Evolutionary conservation across 768 basidiomycete genomes (phyloP).

Genomic region (Hygrophorus pudorinus): DNA sequence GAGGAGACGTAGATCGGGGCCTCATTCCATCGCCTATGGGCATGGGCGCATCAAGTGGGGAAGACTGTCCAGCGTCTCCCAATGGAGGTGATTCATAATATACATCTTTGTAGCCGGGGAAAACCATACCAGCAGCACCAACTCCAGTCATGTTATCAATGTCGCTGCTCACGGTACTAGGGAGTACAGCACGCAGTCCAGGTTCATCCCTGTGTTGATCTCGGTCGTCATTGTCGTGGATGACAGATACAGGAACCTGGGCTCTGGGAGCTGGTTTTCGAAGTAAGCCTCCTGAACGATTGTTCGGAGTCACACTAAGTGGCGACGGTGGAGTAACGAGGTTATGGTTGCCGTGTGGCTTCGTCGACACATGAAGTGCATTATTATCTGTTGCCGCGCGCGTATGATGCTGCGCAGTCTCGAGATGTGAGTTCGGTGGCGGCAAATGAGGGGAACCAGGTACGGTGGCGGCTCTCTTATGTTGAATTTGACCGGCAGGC

Average conservation of each 20-base stretch:
- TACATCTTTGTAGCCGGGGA: conserved; percentile 15
- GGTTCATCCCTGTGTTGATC: conserved; percentile 13
- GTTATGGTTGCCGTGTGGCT: conserved; percentile 4
- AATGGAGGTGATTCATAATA: conserved; percentile 24
- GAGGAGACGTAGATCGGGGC: conserved; percentile 12
- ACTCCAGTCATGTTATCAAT: conserved; percentile 61
- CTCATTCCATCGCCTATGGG: conserved; percentile 12
- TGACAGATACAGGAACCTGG: conserved; percentile 53
- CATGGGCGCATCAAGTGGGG: conserved; percentile 3
- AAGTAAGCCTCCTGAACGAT: conserved; percentile 24
- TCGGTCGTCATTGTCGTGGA: conserved; percentile 28
- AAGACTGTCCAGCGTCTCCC: background rate
- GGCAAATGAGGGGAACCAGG: conserved; percentile 14
- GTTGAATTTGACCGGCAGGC: conserved; percentile 15
- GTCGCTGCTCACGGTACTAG: conserved; percentile 42
- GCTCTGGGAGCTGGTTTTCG: conserved; percentile 58
- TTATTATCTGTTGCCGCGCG: conserved; percentile 20
- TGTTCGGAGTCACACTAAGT: conserved; percentile 9
- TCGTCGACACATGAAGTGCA: conserved; percentile 14
- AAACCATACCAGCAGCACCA: conserved; percentile 27
- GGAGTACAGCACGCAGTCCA: conserved; percentile 32
- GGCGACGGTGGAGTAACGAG: background rate
- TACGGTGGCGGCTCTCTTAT: conserved; percentile 29
- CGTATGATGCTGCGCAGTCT: conserved; percentile 23
- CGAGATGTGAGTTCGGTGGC: conserved; percentile 8